Evolutionary conservation across 257 asterid species (phyloP).

Genomic region (Mitragyna speciosa): DNA sequence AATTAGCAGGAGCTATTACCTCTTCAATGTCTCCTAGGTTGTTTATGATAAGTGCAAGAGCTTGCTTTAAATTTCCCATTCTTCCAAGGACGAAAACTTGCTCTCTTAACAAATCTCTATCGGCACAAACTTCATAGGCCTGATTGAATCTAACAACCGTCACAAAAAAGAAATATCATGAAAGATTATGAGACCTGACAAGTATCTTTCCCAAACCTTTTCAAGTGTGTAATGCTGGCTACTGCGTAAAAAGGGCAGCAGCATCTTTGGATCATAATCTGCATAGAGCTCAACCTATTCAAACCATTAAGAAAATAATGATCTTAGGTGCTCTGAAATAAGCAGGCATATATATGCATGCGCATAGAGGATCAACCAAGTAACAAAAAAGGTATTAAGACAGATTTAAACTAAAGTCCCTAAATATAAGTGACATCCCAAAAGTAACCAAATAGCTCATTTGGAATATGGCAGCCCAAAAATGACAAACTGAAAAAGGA

Average conservation of each 20-base stretch:
- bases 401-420: background rate
- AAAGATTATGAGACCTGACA: background rate
- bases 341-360: background rate
- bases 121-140: slow-evolving; percentile 92
- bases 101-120: slow-evolving; percentile 66
- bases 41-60: slow-evolving; percentile 85
- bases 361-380: background rate
- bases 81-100: slow-evolving; percentile 98
- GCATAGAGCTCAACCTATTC: slow-evolving; percentile 94
- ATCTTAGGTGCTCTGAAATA: slow-evolving; percentile 1
- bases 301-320: slow-evolving; percentile 1
- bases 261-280: slow-evolving; percentile 81
- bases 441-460: background rate
- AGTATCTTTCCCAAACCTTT: slow-evolving; percentile 50
- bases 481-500: background rate
- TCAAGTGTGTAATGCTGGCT: slow-evolving; percentile 98
- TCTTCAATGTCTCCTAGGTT: slow-evolving; percentile 88
- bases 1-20: slow-evolving; percentile 41
- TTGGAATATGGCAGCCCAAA: background rate
- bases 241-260: slow-evolving; percentile 92
- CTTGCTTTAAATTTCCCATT: slow-evolving; percentile 94
- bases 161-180: slow-evolving; percentile 21
- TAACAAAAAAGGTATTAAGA: background rate
- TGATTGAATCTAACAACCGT: slow-evolving; percentile 34
- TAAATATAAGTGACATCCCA: background rate